Conservation (phyloP, 2,329 filamentous ascomycete genomes). For the Trichoderma sp. region DNA sequence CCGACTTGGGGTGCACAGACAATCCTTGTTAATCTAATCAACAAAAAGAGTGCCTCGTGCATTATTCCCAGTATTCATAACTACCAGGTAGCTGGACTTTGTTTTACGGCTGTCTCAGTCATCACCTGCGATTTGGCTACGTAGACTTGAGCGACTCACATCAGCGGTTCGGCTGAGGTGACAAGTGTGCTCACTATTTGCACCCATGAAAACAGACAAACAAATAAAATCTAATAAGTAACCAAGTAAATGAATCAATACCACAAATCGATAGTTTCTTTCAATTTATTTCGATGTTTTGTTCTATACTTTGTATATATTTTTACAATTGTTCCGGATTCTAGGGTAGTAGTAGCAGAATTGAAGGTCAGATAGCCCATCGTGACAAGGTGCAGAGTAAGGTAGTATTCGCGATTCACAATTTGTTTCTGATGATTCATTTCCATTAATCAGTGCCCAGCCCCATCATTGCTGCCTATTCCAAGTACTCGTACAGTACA, state of each 20-base stretch:
- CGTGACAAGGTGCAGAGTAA: not conserved
- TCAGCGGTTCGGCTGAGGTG: not conserved
- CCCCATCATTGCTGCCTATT: not conserved
- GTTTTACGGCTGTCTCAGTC: not conserved
- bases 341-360: not conserved
- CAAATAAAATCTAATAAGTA: no score
- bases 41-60: not conserved
- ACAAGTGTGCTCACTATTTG: not conserved
- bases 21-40: not conserved
- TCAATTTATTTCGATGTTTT: not conserved
- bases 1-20: not conserved
- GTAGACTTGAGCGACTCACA: not conserved
- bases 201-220: not conserved
- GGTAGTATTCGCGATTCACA: not conserved
- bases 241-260: not conserved
- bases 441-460: not conserved
- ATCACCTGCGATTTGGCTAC: not conserved
- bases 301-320: not conserved
- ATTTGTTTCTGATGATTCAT: not conserved
- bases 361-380: not conserved
- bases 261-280: not conserved
- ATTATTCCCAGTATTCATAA: not conserved
- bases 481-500: not conserved
- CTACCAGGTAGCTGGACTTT: not conserved
- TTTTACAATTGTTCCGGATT: not conserved